Percentiles rank a stretch among this genome's conserved stretches.
These are phyloP conservation scores for Penicillium flavigenum DNA, from an alignment of 495 filamentous ascomycete species.

Conservation along the genomic window DNA sequence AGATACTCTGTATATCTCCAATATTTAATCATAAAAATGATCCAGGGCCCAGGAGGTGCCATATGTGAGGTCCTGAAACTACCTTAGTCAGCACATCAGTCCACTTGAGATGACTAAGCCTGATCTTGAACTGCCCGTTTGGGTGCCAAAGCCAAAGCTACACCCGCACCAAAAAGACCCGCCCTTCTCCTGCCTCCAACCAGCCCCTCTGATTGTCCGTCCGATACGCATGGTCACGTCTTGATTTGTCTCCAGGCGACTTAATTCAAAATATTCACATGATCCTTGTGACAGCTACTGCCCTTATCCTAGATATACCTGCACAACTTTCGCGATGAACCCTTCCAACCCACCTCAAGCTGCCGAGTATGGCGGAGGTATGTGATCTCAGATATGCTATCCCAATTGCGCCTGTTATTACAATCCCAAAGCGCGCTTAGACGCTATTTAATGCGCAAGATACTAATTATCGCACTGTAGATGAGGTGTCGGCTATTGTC, in stretches of 20 bases:
- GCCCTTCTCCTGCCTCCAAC: slow-evolving; percentile 16
- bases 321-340: slow-evolving; percentile 37
- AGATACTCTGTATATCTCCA: background rate
- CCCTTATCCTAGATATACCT: slow-evolving; percentile 6
- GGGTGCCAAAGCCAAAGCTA: slow-evolving; percentile 22
- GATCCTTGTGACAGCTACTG: slow-evolving; percentile 5
- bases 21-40: background rate
- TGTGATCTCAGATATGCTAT: slow-evolving; percentile 33
- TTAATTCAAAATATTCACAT: background rate
- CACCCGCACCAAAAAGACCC: slow-evolving; percentile 30
- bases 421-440: background rate
- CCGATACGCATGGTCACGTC: slow-evolving; percentile 14
- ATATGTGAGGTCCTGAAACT: background rate
- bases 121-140: slow-evolving; percentile 6
- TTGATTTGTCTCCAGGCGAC: slow-evolving; percentile 8
- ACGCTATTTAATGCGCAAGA: background rate
- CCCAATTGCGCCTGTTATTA: background rate
- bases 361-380: slow-evolving; percentile 81
- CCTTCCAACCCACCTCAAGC: slow-evolving; percentile 57
- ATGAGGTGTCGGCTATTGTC: slow-evolving; percentile 95
- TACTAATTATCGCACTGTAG: slow-evolving; percentile 45
- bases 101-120: background rate
- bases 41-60: background rate
- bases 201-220: slow-evolving; percentile 16
- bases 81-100: background rate